Evolutionary conservation across 2,329 filamentous ascomycete species (phyloP).

Genomic region (Zymoseptoria brevis): DNA sequence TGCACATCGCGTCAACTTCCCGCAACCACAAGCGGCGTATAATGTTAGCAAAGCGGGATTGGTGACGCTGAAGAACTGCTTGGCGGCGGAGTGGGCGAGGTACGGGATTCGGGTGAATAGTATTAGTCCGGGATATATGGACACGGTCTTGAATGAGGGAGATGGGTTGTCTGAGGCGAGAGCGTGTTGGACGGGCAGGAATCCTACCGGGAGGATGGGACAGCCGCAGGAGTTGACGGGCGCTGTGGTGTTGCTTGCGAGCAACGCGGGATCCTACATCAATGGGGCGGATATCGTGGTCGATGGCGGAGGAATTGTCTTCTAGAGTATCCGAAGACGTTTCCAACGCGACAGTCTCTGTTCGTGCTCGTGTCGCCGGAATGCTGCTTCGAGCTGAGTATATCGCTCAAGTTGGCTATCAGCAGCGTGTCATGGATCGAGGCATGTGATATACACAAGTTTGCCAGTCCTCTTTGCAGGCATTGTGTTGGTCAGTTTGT

Average conservation of each 20-base stretch:
- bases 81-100: conserved; percentile 75
- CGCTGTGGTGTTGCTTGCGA: conserved; percentile 1
- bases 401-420: too few relatives aligned
- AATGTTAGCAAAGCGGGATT: conserved; percentile 74
- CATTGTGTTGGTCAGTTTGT: not conserved
- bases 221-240: conserved; percentile 2
- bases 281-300: conserved; percentile 2
- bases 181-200: not conserved
- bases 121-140: conserved; percentile 76
- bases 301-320: not conserved
- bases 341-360: not conserved
- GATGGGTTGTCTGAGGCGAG: not conserved
- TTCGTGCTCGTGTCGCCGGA: not conserved
- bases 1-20: conserved; percentile 33
- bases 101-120: conserved; percentile 71
- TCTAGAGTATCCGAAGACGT: not conserved
- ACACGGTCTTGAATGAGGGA: conserved; percentile 59
- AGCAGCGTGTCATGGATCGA: too few relatives aligned
- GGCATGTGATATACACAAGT: too few relatives aligned
- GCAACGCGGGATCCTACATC: conserved; percentile 1
- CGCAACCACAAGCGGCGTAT: conserved; percentile 71
- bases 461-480: not conserved
- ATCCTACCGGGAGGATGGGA: not conserved
- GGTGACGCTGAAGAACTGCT: conserved; percentile 65
- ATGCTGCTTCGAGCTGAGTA: not conserved